Evolutionary conservation across 2,329 filamentous ascomycete genomes (phyloP).

Genomic region (Aspergillus sp.): DNA sequence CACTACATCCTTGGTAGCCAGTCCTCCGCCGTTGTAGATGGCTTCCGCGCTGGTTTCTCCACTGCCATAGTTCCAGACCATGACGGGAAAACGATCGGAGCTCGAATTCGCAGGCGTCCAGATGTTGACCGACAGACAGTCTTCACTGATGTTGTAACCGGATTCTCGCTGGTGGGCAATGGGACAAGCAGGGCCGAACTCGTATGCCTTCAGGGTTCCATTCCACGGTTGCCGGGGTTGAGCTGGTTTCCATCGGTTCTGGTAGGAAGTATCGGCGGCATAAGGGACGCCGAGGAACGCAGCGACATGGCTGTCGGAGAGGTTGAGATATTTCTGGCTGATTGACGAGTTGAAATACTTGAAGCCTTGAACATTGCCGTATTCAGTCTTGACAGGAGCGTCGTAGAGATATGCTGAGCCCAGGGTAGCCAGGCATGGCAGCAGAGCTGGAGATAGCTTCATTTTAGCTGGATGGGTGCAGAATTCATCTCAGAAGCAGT

Average conservation of each 20-base stretch:
- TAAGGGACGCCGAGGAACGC: conserved; percentile 20
- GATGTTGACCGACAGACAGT: conserved; percentile 29
- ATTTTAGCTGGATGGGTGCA: too few relatives aligned
- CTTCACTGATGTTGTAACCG: conserved; percentile 18
- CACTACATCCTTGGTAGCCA: conserved; percentile 24
- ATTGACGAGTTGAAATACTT: conserved; percentile 16
- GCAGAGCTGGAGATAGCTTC: too few relatives aligned
- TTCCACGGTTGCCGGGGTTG: conserved; percentile 16
- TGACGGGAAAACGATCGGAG: conserved; percentile 20
- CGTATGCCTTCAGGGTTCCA: conserved; percentile 15
- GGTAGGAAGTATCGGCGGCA: conserved; percentile 21
- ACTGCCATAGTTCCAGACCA: conserved; percentile 25
- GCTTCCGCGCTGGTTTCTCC: conserved; percentile 19
- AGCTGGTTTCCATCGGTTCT: conserved; percentile 23
- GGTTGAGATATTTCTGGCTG: conserved; percentile 13
- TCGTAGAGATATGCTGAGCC: conserved; percentile 12
- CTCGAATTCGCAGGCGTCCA: conserved; percentile 20
- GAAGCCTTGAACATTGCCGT: conserved; percentile 15
- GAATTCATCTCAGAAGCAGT: too few relatives aligned
- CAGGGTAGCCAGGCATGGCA: too few relatives aligned
- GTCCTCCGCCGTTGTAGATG: conserved; percentile 23
- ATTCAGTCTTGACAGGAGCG: conserved; percentile 11
- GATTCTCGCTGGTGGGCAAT: not conserved
- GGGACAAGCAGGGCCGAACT: conserved; percentile 19
- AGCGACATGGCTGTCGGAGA: conserved; percentile 15